Base-by-base conservation (phyloP, 306 rosid genomes). In the Pterocarpus macrocarpus region DNA sequence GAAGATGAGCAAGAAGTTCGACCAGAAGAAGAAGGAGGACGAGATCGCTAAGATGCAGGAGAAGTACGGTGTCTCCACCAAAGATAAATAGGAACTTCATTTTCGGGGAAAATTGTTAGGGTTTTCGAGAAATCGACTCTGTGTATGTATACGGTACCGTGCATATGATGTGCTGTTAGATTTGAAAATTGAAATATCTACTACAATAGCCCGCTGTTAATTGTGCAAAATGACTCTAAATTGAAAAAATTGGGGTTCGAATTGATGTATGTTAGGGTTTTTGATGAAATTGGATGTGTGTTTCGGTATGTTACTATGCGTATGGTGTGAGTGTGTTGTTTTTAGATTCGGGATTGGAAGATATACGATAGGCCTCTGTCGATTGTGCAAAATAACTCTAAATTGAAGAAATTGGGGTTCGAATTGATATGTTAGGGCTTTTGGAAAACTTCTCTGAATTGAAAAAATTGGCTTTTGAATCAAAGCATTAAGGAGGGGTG, bases 1-100 rank as follows among this genome's bases (percentile, higher is more conserved):
- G 6, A 95, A 95, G 99, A 95, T 95, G 99, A 86, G 92, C 69
- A 95, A 95, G 89, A 95, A 89, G 84, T 89, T 91, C 76, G 99
- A 95, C 73, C 92, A 84, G 85, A 95, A 86, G 95, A 94, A 94
- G 89, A 92, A 92, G 89, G 98, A 94, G 80, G 98, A 94, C 2
- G 97, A 94, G 80, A 86, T 94, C n/a, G 84, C 97, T 5, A 84
- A 84, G 78, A 83, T 94, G 90, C 98, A 94, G 81, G 97, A 94
- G 86, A 92, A 94, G 83, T 94, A 94, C 22, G 98, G 97, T 2
- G 91, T 94, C 43, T 90, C 95, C 63, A 94, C 97, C n/a, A 95
- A 95, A 89, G 97, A 90, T 83, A 91, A 91, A 94, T 93, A 79
- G 82, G 16, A 2, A 11, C 47, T 43, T 8, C 6, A 43, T 8